A percentile compares a stretch with the other conserved stretches of the same genome.
Evolutionary conservation across 768 basidiomycete species (phyloP).

Genomic region (Auriculariales sp.): DNA sequence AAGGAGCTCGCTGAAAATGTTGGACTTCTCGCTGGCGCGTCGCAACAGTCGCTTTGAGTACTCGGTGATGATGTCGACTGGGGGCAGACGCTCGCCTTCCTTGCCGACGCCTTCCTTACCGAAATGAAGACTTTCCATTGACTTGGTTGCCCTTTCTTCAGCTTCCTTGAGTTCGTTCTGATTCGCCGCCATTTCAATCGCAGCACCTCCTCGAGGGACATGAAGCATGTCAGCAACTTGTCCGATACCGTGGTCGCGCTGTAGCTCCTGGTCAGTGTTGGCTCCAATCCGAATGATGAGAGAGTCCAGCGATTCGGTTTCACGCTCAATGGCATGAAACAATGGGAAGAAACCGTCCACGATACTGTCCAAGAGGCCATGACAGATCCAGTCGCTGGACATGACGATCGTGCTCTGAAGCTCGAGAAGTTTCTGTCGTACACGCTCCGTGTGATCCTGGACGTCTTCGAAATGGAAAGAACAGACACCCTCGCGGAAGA

Average conservation of each 20-base stretch:
- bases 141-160: too few species aligned
- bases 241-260: slow-evolving; percentile 1
- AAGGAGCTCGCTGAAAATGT: too few species aligned
- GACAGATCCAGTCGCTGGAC: slow-evolving; percentile 92
- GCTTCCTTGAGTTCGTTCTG: too few species aligned
- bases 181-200: not conserved
- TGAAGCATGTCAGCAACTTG: not conserved
- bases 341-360: slow-evolving; percentile 90
- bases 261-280: not conserved
- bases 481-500: slow-evolving; percentile 80
- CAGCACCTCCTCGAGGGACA: not conserved
- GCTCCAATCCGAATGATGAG: slow-evolving; percentile 25
- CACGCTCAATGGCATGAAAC: slow-evolving; percentile 63
- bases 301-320: slow-evolving; percentile 64
- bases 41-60: too few species aligned
- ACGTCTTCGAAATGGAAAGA: slow-evolving; percentile 84
- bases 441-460: slow-evolving; percentile 70
- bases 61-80: too few species aligned
- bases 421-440: slow-evolving; percentile 53
- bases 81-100: too few species aligned
- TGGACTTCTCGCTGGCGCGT: too few species aligned
- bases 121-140: too few species aligned
- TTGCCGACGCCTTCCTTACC: too few species aligned
- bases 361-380: slow-evolving; percentile 82
- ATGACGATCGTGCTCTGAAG: slow-evolving; percentile 48